These are phyloP conservation scores for Chlorokybus atmophyticus DNA, from an alignment of 139 green algal genomes.

Conservation along the genomic window DNA sequence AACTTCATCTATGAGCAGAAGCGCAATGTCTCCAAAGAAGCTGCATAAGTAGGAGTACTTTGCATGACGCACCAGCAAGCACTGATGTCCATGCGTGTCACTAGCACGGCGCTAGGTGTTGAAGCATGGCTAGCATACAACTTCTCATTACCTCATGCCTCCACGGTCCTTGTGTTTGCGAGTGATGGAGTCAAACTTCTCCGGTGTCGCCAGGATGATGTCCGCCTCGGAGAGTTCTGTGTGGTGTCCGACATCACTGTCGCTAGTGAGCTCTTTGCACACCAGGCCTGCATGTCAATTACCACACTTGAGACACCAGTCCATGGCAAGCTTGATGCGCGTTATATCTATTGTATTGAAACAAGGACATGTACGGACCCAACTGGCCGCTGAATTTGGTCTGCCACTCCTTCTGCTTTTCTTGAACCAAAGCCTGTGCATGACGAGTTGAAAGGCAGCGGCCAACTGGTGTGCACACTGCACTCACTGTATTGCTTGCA, in stretches of 20 bases:
- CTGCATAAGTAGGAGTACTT: too few species aligned
- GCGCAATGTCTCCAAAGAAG: constrained; percentile 56
- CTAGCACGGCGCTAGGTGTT: too few species aligned
- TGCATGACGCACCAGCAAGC: too few species aligned
- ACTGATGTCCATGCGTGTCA: too few species aligned
- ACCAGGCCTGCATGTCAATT: too few species aligned
- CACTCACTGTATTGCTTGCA: not conserved
- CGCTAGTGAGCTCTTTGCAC: too few species aligned
- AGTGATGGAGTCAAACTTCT: constrained; percentile 45
- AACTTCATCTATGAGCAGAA: constrained; percentile 85
- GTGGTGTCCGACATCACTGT: too few species aligned
- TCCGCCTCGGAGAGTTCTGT: constrained; percentile 40
- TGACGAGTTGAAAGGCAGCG: not conserved
- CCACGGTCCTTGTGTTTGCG: constrained; percentile 32
- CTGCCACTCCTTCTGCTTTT: too few species aligned
- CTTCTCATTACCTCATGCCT: constrained; percentile 8
- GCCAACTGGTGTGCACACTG: constrained; percentile 1
- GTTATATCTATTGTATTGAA: not conserved
- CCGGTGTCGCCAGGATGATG: constrained; percentile 28
- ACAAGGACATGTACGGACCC: not conserved
- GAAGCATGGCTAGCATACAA: too few species aligned
- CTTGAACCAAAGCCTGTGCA: not conserved
- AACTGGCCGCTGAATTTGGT: too few species aligned
- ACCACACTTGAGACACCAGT: too few species aligned
- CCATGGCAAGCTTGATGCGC: not conserved